Percentiles rank a stretch among this genome's conserved stretches.
These are phyloP conservation scores for Wallacemonas rigidus DNA, from an alignment of 208 protist genomes.

Conservation along the genomic window DNA sequence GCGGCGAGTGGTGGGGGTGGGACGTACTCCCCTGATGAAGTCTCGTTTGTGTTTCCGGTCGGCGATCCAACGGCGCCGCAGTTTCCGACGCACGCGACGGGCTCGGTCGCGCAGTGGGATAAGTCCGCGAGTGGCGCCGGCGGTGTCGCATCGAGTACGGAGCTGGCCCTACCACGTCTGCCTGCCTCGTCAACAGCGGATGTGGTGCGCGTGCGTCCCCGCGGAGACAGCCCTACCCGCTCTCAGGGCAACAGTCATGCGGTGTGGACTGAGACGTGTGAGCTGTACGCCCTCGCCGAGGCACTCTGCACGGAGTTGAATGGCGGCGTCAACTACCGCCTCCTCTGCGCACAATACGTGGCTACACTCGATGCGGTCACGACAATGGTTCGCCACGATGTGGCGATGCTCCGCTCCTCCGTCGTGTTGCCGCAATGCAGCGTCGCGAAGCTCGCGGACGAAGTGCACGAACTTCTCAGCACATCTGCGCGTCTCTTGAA, in stretches of 20 bases:
- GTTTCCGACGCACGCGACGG: not conserved
- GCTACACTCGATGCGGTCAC: conserved; percentile 50
- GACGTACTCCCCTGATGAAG: conserved; percentile 1
- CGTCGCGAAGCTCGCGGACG: conserved; percentile 2
- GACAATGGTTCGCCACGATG: conserved; percentile 51
- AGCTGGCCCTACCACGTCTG: not conserved
- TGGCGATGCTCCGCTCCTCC: conserved; percentile 31
- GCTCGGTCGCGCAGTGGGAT: not conserved
- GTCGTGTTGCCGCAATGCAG: conserved; percentile 32
- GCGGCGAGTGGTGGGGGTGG: not conserved
- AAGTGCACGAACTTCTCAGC: conserved; percentile 11
- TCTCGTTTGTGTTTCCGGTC: conserved; percentile 13
- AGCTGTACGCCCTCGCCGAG: conserved; percentile 68
- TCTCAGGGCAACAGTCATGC: conserved; percentile 4
- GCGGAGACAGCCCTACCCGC: not conserved
- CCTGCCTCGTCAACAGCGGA: not conserved
- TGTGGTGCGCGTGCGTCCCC: conserved; percentile 3
- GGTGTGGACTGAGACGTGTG: conserved; percentile 59
- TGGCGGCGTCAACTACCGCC: conserved; percentile 82
- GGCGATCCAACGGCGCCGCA: not conserved
- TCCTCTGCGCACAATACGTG: conserved; percentile 59
- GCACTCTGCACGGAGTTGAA: conserved; percentile 75
- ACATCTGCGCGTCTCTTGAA: conserved; percentile 32
- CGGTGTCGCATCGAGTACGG: not conserved
- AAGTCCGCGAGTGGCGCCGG: not conserved